Evolutionary conservation across 805 yeast genomes (phyloP).

Genomic region (Saccharomycopsis synnaedendra): DNA sequence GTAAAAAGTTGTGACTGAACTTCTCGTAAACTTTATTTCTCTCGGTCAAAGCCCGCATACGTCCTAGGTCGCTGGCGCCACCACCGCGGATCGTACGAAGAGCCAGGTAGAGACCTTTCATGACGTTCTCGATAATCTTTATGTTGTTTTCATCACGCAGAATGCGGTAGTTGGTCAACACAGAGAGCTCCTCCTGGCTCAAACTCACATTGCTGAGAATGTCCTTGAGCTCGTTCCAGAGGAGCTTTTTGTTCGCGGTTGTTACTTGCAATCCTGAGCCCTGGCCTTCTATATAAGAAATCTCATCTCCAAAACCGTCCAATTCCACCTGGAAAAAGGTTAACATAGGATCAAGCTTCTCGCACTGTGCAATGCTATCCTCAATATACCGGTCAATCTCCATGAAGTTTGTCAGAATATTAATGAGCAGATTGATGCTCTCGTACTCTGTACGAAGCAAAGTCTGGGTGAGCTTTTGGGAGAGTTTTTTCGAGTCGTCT

Average conservation of each 20-base stretch:
- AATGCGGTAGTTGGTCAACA: slow-evolving; percentile 36
- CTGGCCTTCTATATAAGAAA: slow-evolving; percentile 59
- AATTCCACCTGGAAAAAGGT: slow-evolving; percentile 50
- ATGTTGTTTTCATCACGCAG: slow-evolving; percentile 35
- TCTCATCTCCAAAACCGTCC: slow-evolving; percentile 53
- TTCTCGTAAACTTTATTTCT: slow-evolving; percentile 49
- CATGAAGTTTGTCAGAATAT: slow-evolving; percentile 33
- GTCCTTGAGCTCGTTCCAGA: slow-evolving; percentile 60
- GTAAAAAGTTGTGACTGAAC: slow-evolving; percentile 40
- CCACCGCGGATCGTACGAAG: slow-evolving; percentile 46
- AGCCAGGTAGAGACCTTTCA: slow-evolving; percentile 51
- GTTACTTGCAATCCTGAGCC: slow-evolving; percentile 77
- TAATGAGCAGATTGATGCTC: slow-evolving; percentile 45
- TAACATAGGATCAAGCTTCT: slow-evolving; percentile 40
- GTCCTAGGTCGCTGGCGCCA: slow-evolving; percentile 35
- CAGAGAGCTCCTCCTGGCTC: slow-evolving; percentile 39
- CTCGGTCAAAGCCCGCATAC: slow-evolving; percentile 64
- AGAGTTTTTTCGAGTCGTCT: slow-evolving; percentile 51
- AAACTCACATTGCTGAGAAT: slow-evolving; percentile 62
- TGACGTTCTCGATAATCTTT: slow-evolving; percentile 38
- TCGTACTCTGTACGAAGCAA: slow-evolving; percentile 51
- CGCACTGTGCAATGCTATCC: slow-evolving; percentile 40
- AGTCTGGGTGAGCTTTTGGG: slow-evolving; percentile 46
- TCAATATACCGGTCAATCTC: slow-evolving; percentile 31
- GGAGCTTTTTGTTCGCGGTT: slow-evolving; percentile 66